These are phyloP conservation scores for Reticulascus tulasneorum DNA, from an alignment of 2,329 filamentous ascomycete genomes.

Conservation along the genomic window DNA sequence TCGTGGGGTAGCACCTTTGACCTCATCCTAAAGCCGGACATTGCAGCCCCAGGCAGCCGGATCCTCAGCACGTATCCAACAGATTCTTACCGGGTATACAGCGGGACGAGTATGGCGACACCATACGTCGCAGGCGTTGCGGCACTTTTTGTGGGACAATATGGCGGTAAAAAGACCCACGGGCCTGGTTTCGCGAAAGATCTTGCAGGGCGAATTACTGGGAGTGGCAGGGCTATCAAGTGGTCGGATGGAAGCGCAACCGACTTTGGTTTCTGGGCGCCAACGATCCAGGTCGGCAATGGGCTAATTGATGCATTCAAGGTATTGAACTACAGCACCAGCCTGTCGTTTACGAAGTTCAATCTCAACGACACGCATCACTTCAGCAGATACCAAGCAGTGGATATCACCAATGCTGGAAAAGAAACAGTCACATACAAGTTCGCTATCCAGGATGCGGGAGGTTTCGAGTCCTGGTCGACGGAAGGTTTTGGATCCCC, in stretches of 20 bases:
- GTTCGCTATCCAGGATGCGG: slow-evolving; percentile 31
- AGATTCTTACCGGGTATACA: slow-evolving; percentile 31
- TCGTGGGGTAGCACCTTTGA: slow-evolving; percentile 40
- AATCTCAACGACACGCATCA: slow-evolving; percentile 44
- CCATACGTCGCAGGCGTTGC: slow-evolving; percentile 40
- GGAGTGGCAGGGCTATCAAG: not conserved
- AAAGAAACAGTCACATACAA: slow-evolving; percentile 34
- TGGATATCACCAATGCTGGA: slow-evolving; percentile 40
- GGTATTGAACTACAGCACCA: slow-evolving; percentile 34
- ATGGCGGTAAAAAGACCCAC: slow-evolving; percentile 25
- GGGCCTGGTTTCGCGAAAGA: slow-evolving; percentile 23
- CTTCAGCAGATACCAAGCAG: slow-evolving; percentile 30
- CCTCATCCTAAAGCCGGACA: slow-evolving; percentile 36
- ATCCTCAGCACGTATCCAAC: slow-evolving; percentile 37
- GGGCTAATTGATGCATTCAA: slow-evolving; percentile 43
- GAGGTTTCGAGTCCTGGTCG: not conserved
- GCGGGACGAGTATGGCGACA: slow-evolving; percentile 46
- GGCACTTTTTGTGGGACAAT: slow-evolving; percentile 26
- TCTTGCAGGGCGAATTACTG: slow-evolving; percentile 16
- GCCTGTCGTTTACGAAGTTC: slow-evolving; percentile 36
- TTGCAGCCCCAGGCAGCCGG: slow-evolving; percentile 37
- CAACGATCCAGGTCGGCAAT: slow-evolving; percentile 33
- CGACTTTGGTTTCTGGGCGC: slow-evolving; percentile 5
- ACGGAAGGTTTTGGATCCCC: not conserved
- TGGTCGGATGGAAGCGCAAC: slow-evolving; percentile 3